Base-by-base conservation (phyloP, 495 filamentous ascomycete species). In the Thermothielavioides terrestris region DNA sequence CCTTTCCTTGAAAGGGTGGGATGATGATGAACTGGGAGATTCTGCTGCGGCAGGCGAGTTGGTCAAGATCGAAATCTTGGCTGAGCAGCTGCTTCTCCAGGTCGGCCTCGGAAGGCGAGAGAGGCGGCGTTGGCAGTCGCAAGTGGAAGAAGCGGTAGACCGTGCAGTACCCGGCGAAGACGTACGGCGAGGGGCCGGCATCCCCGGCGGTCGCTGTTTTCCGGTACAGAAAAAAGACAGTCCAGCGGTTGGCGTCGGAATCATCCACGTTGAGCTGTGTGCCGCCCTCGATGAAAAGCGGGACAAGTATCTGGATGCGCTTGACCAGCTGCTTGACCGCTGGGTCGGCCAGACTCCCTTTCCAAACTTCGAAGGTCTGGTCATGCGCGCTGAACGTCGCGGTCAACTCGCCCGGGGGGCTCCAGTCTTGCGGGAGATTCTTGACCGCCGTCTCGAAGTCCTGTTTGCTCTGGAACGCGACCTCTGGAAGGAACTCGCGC, bases 11-110 rank as follows among this genome's bases (percentile, higher is more conserved):
- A 64, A 86, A 94, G 18, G 88, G 84, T 5, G 90, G 94, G 8
- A 99, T 80, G 55, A 99, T 83, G 20, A 97, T 60, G 71, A 97
- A 95, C 65, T 99, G 92, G 2, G 91, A 91, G 53, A 99, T 92
- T 18, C 92, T 77, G 34, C 84, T 75, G 11, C 92, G 83, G 55
- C 81, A 76, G 45, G 83, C 83, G 3, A 83, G 73, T 0, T 57
- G 17, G 8, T 53, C 30, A 10, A 71, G 48, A 27, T 68, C 50
- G 31, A 68, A 61, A 20, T 66, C 54, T 2, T 55, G n/a, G 4
- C 46, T 54, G 2, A 68, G 58, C 9, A 56, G 56, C 42, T 55
- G 62, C 10, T 62, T 55, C 23, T 60, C 49, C 15, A 55, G 8
- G 2, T 53, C 53, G 42, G 47, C 28, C 25, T 57, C 20, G 23